phyloP scores from a whole-genome alignment of 2,329 filamentous ascomycete species.

The Dactylellina leptospora region DNA sequence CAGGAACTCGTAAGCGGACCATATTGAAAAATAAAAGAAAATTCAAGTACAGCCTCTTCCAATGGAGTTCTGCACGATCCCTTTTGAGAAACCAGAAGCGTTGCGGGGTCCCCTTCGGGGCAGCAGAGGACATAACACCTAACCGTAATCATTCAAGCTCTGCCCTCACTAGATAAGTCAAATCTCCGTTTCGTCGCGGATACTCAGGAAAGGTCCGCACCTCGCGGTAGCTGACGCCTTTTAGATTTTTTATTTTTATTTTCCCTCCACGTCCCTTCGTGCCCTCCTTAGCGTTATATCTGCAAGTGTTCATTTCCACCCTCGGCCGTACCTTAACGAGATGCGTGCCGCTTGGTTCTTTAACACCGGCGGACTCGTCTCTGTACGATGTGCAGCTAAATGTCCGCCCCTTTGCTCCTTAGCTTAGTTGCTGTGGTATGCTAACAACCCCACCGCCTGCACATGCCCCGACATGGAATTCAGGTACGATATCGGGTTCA shows the following conservation, averaged over 20 bases:
- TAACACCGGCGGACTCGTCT: too few relatives aligned
- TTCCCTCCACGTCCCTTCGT: not conserved
- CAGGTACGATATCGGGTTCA: constrained; percentile 40
- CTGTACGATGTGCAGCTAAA: constrained; percentile 10
- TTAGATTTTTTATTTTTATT: constrained; percentile 13
- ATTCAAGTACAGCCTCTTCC: too few relatives aligned
- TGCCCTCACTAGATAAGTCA: constrained; percentile 42
- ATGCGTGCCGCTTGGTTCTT: not conserved
- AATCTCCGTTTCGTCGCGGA: constrained; percentile 37
- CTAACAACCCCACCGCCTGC: constrained; percentile 21
- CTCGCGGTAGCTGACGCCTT: constrained; percentile 26
- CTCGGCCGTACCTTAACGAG: not conserved
- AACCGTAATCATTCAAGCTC: constrained; percentile 17
- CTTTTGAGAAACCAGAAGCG: constrained; percentile 44
- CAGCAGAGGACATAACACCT: constrained; percentile 11
- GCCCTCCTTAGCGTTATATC: not conserved
- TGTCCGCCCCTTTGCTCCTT: constrained; percentile 11
- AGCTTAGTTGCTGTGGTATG: constrained; percentile 4
- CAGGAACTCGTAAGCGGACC: constrained; percentile 34
- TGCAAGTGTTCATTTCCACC: constrained; percentile 25
- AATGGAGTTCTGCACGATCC: constrained; percentile 10
- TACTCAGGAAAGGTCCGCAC: constrained; percentile 25
- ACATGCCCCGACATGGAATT: constrained; percentile 39
- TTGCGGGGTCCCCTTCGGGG: constrained; percentile 25
- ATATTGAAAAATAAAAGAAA: constrained; percentile 34